Base-by-base conservation (phyloP, 129 eudicot genomes). In the Deinandra increscens region DNA sequence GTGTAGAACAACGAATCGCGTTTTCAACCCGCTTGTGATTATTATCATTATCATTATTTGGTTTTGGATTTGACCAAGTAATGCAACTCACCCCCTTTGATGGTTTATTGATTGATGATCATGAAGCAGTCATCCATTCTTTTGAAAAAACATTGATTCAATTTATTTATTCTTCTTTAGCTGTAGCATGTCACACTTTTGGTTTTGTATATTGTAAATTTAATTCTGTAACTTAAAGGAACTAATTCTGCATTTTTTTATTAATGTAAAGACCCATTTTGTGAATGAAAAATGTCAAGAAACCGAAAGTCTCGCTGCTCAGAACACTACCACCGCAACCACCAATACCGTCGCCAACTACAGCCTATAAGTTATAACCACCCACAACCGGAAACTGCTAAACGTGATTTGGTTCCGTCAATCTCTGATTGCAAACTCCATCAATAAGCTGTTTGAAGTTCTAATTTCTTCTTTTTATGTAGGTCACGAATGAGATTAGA, bases 361-460 rank as follows among this genome's bases (percentile, higher is more conserved):
- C 68, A 73, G 77, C 33, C 53, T 50, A 31, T n/a, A n/a, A n/a
- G n/a, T n/a, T n/a, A n/a, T 60, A 59, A 71, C 73, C 33, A 81
- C 70, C 82, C 64, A 60, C 81, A 39, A 63, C 73, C 79, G 66
- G 69, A 60, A 72, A 67, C 67, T 41, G 79, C 85, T 44, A 82
- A 73, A 20, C 96, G 83, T 26, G 86, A 86, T 68, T 46, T 69
- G 11, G 56, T 92, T 20, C n/a, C 89, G 2, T 76, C 71, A 13
- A 78, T 92, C 20, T 95, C 89, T 14, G 80, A 75, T 48, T 92
- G 91, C 75, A 85, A 73, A 80, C 85, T 81, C 15, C 77, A 86
- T 75, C 79, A 86, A 15, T 26, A 3, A 26, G 31, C 3, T 26
- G 31, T 1, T 26, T 26, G 31, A 26, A 26, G 31, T 26, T 26